Conservation (phyloP, 2,329 filamentous ascomycete species). For the Ceratocystis cacaofunesta region DNA sequence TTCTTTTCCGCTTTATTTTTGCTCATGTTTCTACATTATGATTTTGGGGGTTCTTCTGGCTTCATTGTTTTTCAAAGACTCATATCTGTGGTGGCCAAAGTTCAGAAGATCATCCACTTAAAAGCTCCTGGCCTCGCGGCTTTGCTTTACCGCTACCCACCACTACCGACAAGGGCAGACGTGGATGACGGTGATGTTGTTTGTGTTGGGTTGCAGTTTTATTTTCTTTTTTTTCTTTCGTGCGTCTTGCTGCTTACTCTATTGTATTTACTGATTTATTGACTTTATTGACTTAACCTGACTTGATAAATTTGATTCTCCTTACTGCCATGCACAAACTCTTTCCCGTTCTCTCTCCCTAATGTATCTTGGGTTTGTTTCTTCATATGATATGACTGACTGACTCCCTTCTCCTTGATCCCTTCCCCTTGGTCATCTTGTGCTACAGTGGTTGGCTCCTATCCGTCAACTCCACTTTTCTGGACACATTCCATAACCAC, state of each 20-base stretch:
- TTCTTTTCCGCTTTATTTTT: slow-evolving; percentile 19
- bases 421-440: too few species aligned
- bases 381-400: too few species aligned
- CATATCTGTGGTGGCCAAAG: slow-evolving; percentile 14
- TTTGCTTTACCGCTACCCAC: not conserved
- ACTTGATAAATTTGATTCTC: not conserved
- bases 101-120: slow-evolving; percentile 15
- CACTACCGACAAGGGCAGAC: not conserved
- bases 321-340: not conserved
- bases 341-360: too few species aligned
- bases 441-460: too few species aligned
- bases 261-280: not conserved
- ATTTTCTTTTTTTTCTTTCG: not conserved
- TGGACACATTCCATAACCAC: too few species aligned
- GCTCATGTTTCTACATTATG: slow-evolving; percentile 18
- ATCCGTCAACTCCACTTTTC: too few species aligned
- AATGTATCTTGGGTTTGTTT: too few species aligned
- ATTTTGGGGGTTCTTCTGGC: slow-evolving; percentile 20
- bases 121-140: slow-evolving; percentile 12
- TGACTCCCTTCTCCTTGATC: too few species aligned
- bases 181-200: not conserved
- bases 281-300: not conserved
- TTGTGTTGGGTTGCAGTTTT: not conserved
- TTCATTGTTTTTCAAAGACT: slow-evolving; percentile 15
- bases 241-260: not conserved